Conservation (phyloP, 2,329 filamentous ascomycete genomes). For the Drechslerella coelobrocha region DNA sequence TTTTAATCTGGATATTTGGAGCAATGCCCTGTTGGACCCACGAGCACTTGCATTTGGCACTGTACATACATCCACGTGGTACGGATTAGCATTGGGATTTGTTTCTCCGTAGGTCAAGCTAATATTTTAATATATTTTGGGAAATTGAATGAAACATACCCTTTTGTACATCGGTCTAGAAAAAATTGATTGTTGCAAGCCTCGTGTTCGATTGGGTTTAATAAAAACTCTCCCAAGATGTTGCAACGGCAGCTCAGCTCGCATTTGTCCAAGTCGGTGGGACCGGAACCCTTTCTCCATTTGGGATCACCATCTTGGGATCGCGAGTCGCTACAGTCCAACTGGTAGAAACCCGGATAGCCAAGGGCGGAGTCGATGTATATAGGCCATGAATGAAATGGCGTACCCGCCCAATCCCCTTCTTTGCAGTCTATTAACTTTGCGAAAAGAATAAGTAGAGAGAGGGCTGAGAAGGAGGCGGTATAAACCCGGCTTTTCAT, state of each 20-base stretch:
- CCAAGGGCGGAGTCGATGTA: too few species aligned
- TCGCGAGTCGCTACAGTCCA: background rate
- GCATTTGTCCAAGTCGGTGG: background rate
- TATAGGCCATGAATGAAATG: too few species aligned
- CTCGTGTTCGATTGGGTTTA: slow-evolving; percentile 13
- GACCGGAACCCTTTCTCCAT: background rate
- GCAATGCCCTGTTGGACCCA: background rate
- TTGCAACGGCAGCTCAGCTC: slow-evolving; percentile 28
- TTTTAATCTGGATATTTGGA: background rate
- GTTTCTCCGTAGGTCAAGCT: too few species aligned
- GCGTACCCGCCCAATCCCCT: too few species aligned
- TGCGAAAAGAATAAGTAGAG: too few species aligned
- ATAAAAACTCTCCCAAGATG: slow-evolving; percentile 21
- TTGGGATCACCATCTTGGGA: background rate
- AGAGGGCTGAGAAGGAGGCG: too few species aligned
- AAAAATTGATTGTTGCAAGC: slow-evolving; percentile 9
- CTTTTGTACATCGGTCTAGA: slow-evolving; percentile 3
- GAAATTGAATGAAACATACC: background rate
- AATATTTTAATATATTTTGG: background rate
- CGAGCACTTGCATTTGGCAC: background rate
- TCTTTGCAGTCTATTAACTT: too few species aligned
- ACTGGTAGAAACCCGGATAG: too few species aligned
- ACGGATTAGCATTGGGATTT: too few species aligned
- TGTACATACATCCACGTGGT: background rate
- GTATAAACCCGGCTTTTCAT: too few species aligned